Conservation (phyloP, 805 yeast genomes). For the Cyberlindnera samutprakarnensis region DNA sequence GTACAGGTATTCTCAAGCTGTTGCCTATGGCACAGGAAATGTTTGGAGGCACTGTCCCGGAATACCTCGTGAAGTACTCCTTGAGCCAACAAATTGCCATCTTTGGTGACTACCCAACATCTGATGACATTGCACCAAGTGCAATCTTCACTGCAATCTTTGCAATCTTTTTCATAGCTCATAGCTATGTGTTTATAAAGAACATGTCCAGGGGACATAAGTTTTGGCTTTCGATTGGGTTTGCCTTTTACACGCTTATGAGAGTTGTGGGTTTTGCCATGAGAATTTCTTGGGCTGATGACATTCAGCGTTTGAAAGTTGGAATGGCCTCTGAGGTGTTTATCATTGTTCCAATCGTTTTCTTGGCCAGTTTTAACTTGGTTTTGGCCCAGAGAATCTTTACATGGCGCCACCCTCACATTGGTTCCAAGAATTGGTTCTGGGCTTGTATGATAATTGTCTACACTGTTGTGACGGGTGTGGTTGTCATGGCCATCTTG, state of each 20-base stretch:
- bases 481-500: slow-evolving; percentile 61
- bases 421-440: slow-evolving; percentile 46
- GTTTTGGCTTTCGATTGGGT: slow-evolving; percentile 47
- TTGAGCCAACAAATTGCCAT: slow-evolving; percentile 37
- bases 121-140: slow-evolving; percentile 50
- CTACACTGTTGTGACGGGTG: slow-evolving; percentile 47
- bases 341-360: slow-evolving; percentile 48
- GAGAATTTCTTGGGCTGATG: slow-evolving; percentile 53
- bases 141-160: slow-evolving; percentile 51
- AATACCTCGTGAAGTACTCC: slow-evolving; percentile 28
- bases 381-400: slow-evolving; percentile 65
- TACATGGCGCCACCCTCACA: slow-evolving; percentile 72
- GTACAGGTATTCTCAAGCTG: slow-evolving; percentile 39
- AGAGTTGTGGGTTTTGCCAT: slow-evolving; percentile 53
- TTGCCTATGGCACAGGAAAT: slow-evolving; percentile 26
- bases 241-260: slow-evolving; percentile 44
- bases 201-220: slow-evolving; percentile 51
- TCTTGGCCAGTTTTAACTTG: slow-evolving; percentile 51
- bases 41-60: slow-evolving; percentile 35
- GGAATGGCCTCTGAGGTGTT: slow-evolving; percentile 56
- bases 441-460: slow-evolving; percentile 42
- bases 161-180: slow-evolving; percentile 38
- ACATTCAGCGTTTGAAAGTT: slow-evolving; percentile 33
- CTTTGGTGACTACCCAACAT: slow-evolving; percentile 58
- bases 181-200: slow-evolving; percentile 36